phyloP scores from a whole-genome alignment of 352 stramenopile genomes.

The Blastocystis sp. region DNA sequence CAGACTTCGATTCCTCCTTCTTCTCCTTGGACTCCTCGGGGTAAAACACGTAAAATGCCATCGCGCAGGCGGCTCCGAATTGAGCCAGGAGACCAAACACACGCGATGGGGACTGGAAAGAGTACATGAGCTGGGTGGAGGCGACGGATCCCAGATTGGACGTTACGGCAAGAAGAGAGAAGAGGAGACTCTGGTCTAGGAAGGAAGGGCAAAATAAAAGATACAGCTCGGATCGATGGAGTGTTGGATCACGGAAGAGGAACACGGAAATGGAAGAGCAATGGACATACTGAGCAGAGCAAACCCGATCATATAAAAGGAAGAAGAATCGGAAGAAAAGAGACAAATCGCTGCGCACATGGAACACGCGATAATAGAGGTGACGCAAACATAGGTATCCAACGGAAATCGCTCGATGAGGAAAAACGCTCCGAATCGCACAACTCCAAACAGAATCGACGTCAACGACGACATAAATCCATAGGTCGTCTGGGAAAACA shows the following conservation, averaged over 20 bases:
- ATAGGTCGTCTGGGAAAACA: neutral
- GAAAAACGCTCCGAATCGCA: neutral
- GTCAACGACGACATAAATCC: slow-evolving; percentile 16
- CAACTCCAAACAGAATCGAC: slow-evolving; percentile 4
- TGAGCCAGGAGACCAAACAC: neutral
- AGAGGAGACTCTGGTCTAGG: neutral
- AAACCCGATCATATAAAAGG: neutral
- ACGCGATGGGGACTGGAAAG: neutral
- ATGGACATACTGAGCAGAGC: neutral
- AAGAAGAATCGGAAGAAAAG: neutral
- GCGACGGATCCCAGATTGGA: neutral
- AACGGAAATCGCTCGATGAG: neutral
- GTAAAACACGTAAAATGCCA: slow-evolving; percentile 8
- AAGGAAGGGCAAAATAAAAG: too few relatives aligned
- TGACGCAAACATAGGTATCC: neutral
- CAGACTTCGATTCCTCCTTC: neutral
- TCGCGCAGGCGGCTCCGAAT: neutral
- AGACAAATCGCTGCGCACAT: neutral
- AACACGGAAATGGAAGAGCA: slow-evolving; percentile 26
- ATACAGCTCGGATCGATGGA: neutral
- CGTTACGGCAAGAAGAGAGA: neutral
- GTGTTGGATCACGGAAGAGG: neutral
- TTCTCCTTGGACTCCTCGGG: neutral
- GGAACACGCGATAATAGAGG: neutral
- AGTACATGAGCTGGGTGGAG: neutral